A percentile compares a stretch with the other conserved stretches of the same genome.
Conservation (phyloP, 1,139 yeast species). For the Debaryomyces coudertii region DNA sequence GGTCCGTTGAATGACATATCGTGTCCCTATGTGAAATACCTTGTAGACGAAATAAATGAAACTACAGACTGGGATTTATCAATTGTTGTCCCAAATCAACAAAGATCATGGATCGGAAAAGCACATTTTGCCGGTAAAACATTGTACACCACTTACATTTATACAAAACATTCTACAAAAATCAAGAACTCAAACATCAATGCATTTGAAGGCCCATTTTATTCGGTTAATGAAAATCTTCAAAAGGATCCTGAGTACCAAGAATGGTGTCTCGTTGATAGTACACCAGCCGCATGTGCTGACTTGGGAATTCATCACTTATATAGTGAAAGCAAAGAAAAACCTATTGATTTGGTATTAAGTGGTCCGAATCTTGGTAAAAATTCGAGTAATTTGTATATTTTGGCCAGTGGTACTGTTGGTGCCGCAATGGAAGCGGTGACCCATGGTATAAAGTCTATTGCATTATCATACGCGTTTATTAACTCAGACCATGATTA, state of each 20-base stretch:
- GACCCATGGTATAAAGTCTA: slow-evolving; percentile 70
- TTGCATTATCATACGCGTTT: slow-evolving; percentile 86
- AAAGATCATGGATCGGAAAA: slow-evolving; percentile 94
- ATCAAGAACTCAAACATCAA: slow-evolving; percentile 36
- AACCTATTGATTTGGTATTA: slow-evolving; percentile 78
- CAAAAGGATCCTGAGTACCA: slow-evolving; percentile 41
- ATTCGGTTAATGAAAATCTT: slow-evolving; percentile 41
- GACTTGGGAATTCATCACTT: slow-evolving; percentile 86
- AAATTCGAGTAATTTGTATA: slow-evolving; percentile 87
- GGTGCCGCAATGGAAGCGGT: slow-evolving; percentile 98
- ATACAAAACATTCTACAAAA: slow-evolving; percentile 47
- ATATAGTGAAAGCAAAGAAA: slow-evolving; percentile 45
- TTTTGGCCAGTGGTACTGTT: slow-evolving; percentile 92
- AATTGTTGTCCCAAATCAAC: slow-evolving; percentile 79
- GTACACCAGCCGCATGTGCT: slow-evolving; percentile 95
- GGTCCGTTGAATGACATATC: slow-evolving; percentile 83
- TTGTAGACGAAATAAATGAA: slow-evolving; percentile 68
- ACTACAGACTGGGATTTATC: slow-evolving; percentile 84
- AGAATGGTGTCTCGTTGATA: slow-evolving; percentile 87
- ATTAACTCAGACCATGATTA: slow-evolving; percentile 57
- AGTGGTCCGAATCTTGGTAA: slow-evolving; percentile 97
- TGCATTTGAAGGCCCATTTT: slow-evolving; percentile 70
- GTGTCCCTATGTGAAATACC: slow-evolving; percentile 86
- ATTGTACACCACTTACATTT: slow-evolving; percentile 67
- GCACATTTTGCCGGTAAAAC: slow-evolving; percentile 92